Evolutionary conservation across 2,329 filamentous ascomycete genomes (phyloP), one percentile per base, ranked within the genome.

Genomic region (Myriosclerotinia scirpicola): DNA sequence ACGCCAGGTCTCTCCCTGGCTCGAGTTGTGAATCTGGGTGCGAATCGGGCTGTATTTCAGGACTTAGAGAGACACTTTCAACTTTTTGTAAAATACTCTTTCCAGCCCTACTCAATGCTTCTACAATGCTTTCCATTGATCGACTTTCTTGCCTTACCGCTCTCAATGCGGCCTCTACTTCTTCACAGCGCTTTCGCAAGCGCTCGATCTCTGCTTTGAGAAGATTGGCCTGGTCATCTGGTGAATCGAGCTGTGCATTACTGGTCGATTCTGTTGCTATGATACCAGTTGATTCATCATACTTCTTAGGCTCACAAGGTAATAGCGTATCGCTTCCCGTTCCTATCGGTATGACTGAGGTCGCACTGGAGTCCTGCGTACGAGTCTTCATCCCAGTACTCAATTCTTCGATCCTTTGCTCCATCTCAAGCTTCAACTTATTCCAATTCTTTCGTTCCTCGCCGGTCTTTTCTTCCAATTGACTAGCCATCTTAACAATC

Each of bases 401-500:
- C 54, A 75, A 67, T 17, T 66, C 61, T 36, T 71, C 68, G 34
- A 76, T 74, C 63, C 68, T 71, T 59, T 69, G 64, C 56, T 76
- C 74, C 72, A 76, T 71, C 38, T 75, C 72, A 17, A 58, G 61
- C 38, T 70, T 75, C 55, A 73, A 36, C 38, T 60, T 69, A 22
- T 69, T 73, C 75, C 74, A 76, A 42, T 30, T 69, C 67, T 71
- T 74, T 55, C 69, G 70, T 58, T 76, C 75, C 50, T 75, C 69
- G 2, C 60, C 68, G 6, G 74, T 71, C 44, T 73, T 69, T 58
- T 73, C 71, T 26, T 77, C 75, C 38, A 77, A 48, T 9, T 71
- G 74, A 58, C 66, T 75, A 34, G 75, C 75, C 63, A 71, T 75
- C 61, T 70, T 73, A 22, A 77, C 74, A 67, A 77, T 76, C 58